A percentile compares a stretch with the other conserved stretches of the same genome.
Conservation (phyloP, 371 early-diverging fungal genomes). For the Thermomucor indicae-seudaticae region DNA sequence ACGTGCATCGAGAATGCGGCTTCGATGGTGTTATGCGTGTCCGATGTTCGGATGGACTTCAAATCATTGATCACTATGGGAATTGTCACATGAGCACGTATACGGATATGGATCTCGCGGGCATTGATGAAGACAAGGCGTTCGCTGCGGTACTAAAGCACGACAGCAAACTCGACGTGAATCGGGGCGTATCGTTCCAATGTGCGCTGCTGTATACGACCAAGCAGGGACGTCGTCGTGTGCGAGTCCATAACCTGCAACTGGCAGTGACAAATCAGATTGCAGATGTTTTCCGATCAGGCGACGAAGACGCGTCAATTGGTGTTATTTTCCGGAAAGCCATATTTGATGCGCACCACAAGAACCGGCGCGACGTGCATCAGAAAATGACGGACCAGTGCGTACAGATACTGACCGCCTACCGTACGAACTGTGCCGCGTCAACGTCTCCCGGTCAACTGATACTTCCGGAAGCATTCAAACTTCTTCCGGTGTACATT, state of each 20-base stretch:
- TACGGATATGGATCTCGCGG: slow-evolving; percentile 91
- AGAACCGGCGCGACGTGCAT: slow-evolving; percentile 75
- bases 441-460: slow-evolving; percentile 90
- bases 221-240: slow-evolving; percentile 80
- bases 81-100: slow-evolving; percentile 92
- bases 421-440: slow-evolving; percentile 90
- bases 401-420: slow-evolving; percentile 85
- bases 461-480: slow-evolving; percentile 94
- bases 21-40: slow-evolving; percentile 89
- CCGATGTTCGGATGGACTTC: slow-evolving; percentile 87
- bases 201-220: slow-evolving; percentile 92
- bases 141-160: slow-evolving; percentile 85
- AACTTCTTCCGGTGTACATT: slow-evolving; percentile 89
- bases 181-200: slow-evolving; percentile 82
- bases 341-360: slow-evolving; percentile 65
- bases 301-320: slow-evolving; percentile 89
- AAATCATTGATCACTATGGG: slow-evolving; percentile 89
- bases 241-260: slow-evolving; percentile 87
- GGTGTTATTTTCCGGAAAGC: slow-evolving; percentile 82
- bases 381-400: slow-evolving; percentile 83
- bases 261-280: slow-evolving; percentile 75
- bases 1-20: slow-evolving; percentile 77
- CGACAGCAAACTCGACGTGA: slow-evolving; percentile 89
- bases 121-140: slow-evolving; percentile 86
- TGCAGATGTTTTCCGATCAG: slow-evolving; percentile 86